These are phyloP conservation scores for Agastache rugosa DNA, from an alignment of 257 asterid genomes.

Conservation along the genomic window DNA sequence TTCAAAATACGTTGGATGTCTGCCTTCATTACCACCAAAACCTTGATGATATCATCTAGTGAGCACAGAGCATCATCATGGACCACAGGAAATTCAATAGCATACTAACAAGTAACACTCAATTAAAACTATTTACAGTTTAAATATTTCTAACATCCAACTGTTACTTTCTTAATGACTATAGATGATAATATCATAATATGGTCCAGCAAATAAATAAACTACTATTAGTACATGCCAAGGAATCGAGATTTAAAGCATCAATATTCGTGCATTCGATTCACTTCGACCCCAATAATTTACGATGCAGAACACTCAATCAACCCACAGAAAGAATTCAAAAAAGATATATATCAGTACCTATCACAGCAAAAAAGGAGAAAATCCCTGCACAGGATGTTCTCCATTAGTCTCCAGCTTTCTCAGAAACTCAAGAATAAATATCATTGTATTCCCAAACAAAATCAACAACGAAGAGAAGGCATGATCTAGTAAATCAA, in stretches of 20 bases:
- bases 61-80: neutral
- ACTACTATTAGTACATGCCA: neutral
- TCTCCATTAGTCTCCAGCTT: neutral
- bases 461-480: neutral
- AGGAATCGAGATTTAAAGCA: constrained; percentile 12
- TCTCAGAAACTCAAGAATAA: constrained; percentile 16
- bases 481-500: neutral
- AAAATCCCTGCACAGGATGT: neutral
- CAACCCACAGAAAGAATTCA: neutral
- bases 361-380: neutral
- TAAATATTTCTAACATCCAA: neutral
- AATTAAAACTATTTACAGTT: neutral
- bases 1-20: too few relatives aligned
- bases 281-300: neutral
- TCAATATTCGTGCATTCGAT: neutral
- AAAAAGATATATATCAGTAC: neutral
- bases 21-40: constrained; percentile 7
- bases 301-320: neutral
- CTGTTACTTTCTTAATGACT: neutral
- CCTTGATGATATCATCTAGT: neutral
- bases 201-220: neutral
- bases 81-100: neutral
- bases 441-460: neutral
- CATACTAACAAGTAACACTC: neutral
- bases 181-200: neutral